Evolutionary conservation across 352 stramenopile genomes (phyloP).

Genomic region (Bremia lactucae): DNA sequence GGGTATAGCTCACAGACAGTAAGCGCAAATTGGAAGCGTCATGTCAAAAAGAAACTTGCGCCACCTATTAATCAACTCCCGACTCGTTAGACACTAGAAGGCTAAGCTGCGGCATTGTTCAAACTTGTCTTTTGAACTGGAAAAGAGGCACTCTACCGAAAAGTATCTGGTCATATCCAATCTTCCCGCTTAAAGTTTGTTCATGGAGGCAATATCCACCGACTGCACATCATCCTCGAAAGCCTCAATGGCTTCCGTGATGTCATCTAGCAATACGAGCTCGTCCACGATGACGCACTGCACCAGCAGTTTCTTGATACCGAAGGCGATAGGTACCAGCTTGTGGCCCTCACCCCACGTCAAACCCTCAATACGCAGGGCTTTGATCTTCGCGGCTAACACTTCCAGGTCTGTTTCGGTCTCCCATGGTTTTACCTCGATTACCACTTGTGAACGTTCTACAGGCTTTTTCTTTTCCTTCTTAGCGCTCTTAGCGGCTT

Average conservation of each 20-base stretch:
- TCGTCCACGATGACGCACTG: slow-evolving; percentile 77
- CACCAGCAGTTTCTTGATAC: slow-evolving; percentile 81
- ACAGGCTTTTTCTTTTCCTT: slow-evolving; percentile 60
- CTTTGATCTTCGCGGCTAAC: slow-evolving; percentile 67
- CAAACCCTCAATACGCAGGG: slow-evolving; percentile 56
- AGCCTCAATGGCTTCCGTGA: slow-evolving; percentile 69
- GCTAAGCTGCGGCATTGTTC: too few species aligned
- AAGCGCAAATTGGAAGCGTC: too few species aligned
- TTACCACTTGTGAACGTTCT: slow-evolving; percentile 50
- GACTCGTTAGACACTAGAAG: too few species aligned
- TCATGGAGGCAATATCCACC: slow-evolving; percentile 81
- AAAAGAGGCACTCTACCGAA: slow-evolving; percentile 17
- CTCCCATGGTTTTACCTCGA: slow-evolving; percentile 72
- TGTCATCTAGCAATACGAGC: slow-evolving; percentile 68
- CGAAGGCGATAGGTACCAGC: slow-evolving; percentile 70
- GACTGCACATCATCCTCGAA: slow-evolving; percentile 82
- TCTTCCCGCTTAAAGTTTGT: slow-evolving; percentile 60
- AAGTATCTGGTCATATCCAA: not conserved
- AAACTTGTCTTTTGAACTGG: too few species aligned
- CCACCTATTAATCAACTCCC: too few species aligned
- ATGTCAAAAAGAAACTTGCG: too few species aligned
- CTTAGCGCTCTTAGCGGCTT: slow-evolving; percentile 41
- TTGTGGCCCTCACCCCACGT: slow-evolving; percentile 78
- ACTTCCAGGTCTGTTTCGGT: slow-evolving; percentile 63
- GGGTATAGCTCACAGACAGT: too few species aligned